These are phyloP conservation scores for Coemansia sp. DNA, from an alignment of 192 early-diverging fungal species.

Conservation along the genomic window DNA sequence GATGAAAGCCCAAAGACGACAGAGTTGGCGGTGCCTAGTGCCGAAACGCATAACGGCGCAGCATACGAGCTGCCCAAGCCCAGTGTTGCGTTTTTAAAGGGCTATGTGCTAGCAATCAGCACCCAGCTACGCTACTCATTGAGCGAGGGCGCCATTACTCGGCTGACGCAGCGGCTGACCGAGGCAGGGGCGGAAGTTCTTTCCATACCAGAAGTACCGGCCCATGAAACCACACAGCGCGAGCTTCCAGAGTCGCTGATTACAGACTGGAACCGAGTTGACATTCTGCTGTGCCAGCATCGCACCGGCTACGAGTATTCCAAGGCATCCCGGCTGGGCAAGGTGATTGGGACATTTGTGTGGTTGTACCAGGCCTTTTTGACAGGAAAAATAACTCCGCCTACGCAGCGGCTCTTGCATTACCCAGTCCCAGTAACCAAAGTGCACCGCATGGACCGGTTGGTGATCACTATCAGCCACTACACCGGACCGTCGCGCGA, in stretches of 20 bases:
- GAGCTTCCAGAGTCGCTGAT: constrained; percentile 28
- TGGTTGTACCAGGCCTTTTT: constrained; percentile 46
- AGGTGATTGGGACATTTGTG: constrained; percentile 48
- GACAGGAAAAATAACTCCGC: constrained; percentile 20
- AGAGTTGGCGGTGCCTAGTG: constrained; percentile 14
- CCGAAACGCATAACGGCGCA: constrained; percentile 21
- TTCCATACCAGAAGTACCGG: background rate
- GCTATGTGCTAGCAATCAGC: constrained; percentile 35
- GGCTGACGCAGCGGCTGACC: constrained; percentile 33
- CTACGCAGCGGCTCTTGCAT: constrained; percentile 41
- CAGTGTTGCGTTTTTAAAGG: constrained; percentile 18
- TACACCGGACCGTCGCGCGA: constrained; percentile 65
- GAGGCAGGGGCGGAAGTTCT: constrained; percentile 38
- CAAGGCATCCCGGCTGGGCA: constrained; percentile 52
- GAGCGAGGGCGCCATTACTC: constrained; percentile 23
- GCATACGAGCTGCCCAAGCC: constrained; percentile 45
- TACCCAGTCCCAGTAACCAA: constrained; percentile 31
- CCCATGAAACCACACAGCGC: background rate
- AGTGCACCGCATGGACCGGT: constrained; percentile 23
- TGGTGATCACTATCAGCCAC: constrained; percentile 66
- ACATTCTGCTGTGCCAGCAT: constrained; percentile 48
- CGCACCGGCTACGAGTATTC: constrained; percentile 50
- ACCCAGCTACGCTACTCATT: constrained; percentile 32
- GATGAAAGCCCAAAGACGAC: background rate
- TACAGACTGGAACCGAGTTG: constrained; percentile 36